Evolutionary conservation across 495 filamentous ascomycete species (phyloP), one percentile per base, ranked within the genome.

Genomic region (Margaritispora aquatica): DNA sequence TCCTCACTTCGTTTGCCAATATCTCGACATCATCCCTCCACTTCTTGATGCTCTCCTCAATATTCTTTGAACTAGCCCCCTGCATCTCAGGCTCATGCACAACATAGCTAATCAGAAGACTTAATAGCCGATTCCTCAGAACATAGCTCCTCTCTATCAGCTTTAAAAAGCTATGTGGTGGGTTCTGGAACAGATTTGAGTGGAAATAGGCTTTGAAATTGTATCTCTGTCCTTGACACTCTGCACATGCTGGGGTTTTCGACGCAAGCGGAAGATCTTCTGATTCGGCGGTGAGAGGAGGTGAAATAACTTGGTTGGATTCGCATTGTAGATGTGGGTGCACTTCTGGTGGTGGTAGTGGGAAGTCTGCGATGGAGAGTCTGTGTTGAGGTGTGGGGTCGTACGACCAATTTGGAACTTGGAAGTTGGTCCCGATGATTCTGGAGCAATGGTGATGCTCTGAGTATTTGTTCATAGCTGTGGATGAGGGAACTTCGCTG

Each of bases 131-230:
- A 22, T 62, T 56, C 36, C 55, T 66, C 22, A 66, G 26, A 0
- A 54, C n/a, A 34, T 66, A 66, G 2, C 52, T 57, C 9, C 51
- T 29, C 41, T 66, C 63, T 15, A 66, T 36, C 10, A 47, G 20
- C 1, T 24, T 19, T 8, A 66, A 34, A 1, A 66, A 27, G 5
- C 2, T 29, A 29, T 66, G 63, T 19, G 63, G 63, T 51, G 63
- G 60, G 5, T 36, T 10, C 36, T 26, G 21, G 57, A 66, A 66
- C 26, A 60, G 48, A 0, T 23, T 38, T 0, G 36, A 55, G 44
- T 66, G 63, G 41, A 66, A 66, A 21, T 66, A 66, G 2, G 59
- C 26, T 4, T 51, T 63, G 57, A 66, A 66, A 26, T 44, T 29
- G 53, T 62, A 62, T 22, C 58, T 62, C 20, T 51, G 24, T 5